Percentiles rank a stretch among this genome's conserved stretches.
Evolutionary conservation across 164 flowering plant species (phyloP).

Genomic region (Houttuynia cordata): DNA sequence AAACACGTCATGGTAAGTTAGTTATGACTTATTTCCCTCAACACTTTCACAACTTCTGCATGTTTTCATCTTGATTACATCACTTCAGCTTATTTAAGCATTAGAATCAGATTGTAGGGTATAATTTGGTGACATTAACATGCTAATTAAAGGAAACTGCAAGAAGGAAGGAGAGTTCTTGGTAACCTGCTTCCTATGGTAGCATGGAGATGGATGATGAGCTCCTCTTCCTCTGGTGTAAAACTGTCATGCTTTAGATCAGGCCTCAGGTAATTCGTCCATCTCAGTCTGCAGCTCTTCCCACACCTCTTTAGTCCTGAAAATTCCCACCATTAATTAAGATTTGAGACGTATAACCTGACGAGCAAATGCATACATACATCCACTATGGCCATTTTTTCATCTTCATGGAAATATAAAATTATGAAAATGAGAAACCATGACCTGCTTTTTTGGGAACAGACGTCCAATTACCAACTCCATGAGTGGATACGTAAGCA

Average conservation of each 20-base stretch:
- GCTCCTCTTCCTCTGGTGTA: slow-evolving; percentile 58
- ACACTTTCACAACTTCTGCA: too few relatives aligned
- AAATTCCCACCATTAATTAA: slow-evolving; percentile 7
- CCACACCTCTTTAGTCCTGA: slow-evolving; percentile 75
- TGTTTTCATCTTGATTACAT: too few relatives aligned
- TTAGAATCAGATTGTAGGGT: neutral
- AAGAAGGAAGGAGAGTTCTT: neutral
- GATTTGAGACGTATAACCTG: neutral
- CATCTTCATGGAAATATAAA: too few relatives aligned
- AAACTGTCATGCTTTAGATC: slow-evolving; percentile 65
- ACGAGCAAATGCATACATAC: neutral
- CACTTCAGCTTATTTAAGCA: too few relatives aligned
- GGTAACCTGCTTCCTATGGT: slow-evolving; percentile 54
- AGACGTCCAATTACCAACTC: slow-evolving; percentile 60
- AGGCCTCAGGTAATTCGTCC: slow-evolving; percentile 43
- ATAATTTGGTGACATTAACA: neutral
- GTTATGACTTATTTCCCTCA: too few relatives aligned
- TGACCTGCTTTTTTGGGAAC: slow-evolving; percentile 70
- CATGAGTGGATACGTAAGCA: slow-evolving; percentile 41
- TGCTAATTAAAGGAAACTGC: neutral
- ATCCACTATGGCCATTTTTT: too few relatives aligned
- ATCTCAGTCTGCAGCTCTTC: slow-evolving; percentile 65
- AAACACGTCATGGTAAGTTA: too few relatives aligned
- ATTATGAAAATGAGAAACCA: neutral
- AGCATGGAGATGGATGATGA: slow-evolving; percentile 50